phyloP scores from a whole-genome alignment of 768 basidiomycete species.

The Pleurotus djamor region DNA sequence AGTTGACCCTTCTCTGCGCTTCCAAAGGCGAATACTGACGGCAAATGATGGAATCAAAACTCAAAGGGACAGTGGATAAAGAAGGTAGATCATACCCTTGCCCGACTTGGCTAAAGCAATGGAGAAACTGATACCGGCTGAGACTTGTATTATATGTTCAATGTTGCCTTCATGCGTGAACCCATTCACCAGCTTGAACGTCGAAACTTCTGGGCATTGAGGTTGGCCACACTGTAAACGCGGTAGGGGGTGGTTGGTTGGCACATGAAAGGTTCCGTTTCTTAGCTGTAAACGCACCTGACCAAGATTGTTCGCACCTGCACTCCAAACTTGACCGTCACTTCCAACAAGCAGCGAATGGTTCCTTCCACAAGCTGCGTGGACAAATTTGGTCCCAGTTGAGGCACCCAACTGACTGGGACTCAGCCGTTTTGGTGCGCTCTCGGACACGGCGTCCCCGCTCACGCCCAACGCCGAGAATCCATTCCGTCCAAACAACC shows the following conservation, averaged over 20 bases:
- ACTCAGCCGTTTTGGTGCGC: conserved; percentile 61
- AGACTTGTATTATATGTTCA: conserved; percentile 68
- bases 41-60: background rate
- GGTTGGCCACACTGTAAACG: conserved; percentile 66
- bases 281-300: conserved; percentile 52
- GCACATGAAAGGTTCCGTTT: background rate
- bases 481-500: conserved; percentile 88
- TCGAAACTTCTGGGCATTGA: conserved; percentile 57
- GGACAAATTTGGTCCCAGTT: conserved; percentile 60
- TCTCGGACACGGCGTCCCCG: conserved; percentile 68
- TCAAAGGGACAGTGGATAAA: background rate
- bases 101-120: conserved; percentile 82
- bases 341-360: conserved; percentile 84
- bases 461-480: conserved; percentile 64
- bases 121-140: conserved; percentile 84
- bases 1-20: conserved; percentile 92
- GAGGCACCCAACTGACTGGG: conserved; percentile 61
- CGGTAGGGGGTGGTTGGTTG: background rate
- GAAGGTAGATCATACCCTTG: conserved; percentile 48
- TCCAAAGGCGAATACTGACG: conserved; percentile 81
- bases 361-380: conserved; percentile 80
- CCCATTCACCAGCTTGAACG: conserved; percentile 64
- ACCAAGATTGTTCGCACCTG: conserved; percentile 78
- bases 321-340: conserved; percentile 80
- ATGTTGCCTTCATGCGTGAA: conserved; percentile 55